Evolutionary conservation across 306 rosid genomes (phyloP), one percentile per base, ranked within the genome.

Genomic region (Myrica gale): DNA sequence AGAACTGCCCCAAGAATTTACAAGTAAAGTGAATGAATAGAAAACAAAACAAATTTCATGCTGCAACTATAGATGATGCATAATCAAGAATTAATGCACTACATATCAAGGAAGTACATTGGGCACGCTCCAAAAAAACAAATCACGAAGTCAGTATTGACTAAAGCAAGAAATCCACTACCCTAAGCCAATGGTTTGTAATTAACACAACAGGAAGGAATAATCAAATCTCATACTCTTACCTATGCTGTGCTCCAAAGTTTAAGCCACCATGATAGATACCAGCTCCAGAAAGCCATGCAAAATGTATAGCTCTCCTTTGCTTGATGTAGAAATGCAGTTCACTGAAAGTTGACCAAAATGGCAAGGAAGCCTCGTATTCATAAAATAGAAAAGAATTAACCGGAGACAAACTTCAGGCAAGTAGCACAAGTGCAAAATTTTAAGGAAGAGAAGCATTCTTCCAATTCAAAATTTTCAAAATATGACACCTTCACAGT

Each of bases 231-330:
- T 16, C 70, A 72, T 78, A 12, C 47, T 81, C 76, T 32, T 83
- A 94, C 98, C 97, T 86, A 58, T 87, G 87, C 42, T 90, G 96
- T 53, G 90, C 87, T 74, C 98, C 98, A 85, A 95, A 95, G 73
- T 95, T 95, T 79, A 95, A 86, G 84, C 89, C 85, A 68, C 97
- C 98, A 19, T 95, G 91, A 89, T 95, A 95, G 71, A 92, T 92
- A 71, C 98, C 98, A 83, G 97, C 97, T 76, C 97, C 98, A 82
- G 97, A 95, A 79, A 95, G 98, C 98, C 98, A 95, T 68, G 97
- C 97, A 88, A 95, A 95, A 89, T 95, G 97, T 32, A 87, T 78
- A 37, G 98, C 97, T 89, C 98, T 88, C 83, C 97, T 87, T 88
- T 95, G 98, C 87, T 95, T 92, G 72, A 92, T 88, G 87, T 79